Evolutionary conservation across 176 grass and related monocot genomes (phyloP).

Genomic region (Thinopyrum elongatum): DNA sequence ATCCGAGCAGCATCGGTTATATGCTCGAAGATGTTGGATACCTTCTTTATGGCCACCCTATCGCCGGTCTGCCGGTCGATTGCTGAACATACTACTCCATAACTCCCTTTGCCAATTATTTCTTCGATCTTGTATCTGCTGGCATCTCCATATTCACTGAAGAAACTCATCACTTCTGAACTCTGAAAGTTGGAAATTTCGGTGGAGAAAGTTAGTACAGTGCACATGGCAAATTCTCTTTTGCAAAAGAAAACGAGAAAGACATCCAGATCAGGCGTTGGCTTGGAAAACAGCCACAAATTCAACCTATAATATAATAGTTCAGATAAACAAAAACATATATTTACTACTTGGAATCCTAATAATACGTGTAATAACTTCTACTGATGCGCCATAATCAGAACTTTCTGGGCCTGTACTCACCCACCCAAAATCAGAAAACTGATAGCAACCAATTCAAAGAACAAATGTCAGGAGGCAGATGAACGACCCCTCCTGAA

Average conservation of each 20-base stretch:
- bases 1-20: constrained; percentile 83
- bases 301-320: background rate
- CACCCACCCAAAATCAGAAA: constrained; percentile 13
- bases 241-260: background rate
- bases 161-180: constrained; percentile 82
- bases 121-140: constrained; percentile 92
- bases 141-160: constrained; percentile 74
- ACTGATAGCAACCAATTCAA: background rate
- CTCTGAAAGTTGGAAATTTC: constrained; percentile 41
- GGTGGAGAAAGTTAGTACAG: background rate
- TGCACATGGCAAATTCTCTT: background rate
- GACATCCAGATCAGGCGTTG: background rate
- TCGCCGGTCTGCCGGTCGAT: constrained; percentile 82
- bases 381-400: background rate
- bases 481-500: constrained; percentile 3
- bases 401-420: background rate
- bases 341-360: background rate
- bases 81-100: constrained; percentile 92
- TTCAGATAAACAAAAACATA: background rate
- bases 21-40: constrained; percentile 89
- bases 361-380: background rate
- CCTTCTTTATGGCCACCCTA: constrained; percentile 95
- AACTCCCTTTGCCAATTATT: constrained; percentile 88
- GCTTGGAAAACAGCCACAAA: background rate
- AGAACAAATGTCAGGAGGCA: background rate